phyloP scores from a whole-genome alignment of 176 grass and related monocot species.

The Aegilops sharonensis region DNA sequence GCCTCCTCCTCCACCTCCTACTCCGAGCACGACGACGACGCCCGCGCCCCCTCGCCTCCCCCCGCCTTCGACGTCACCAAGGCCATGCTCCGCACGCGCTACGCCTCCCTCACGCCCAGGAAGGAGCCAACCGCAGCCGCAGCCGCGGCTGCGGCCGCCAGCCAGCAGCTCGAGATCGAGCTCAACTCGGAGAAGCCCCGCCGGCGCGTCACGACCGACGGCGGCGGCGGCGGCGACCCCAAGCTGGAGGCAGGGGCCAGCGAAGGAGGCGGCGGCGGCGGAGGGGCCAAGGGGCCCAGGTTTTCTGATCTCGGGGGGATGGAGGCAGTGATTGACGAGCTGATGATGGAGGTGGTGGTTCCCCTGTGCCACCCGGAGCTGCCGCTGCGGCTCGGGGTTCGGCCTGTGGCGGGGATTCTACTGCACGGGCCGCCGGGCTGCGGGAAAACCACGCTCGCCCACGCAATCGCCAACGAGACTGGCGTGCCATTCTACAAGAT shows the following conservation, averaged over 20 bases:
- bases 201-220: slow-evolving; percentile 31
- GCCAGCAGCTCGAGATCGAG: slow-evolving; percentile 68
- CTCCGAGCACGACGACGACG: slow-evolving; percentile 26
- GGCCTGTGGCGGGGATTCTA: slow-evolving; percentile 68
- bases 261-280: neutral
- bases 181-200: slow-evolving; percentile 45
- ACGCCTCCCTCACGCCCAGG: slow-evolving; percentile 44
- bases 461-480: slow-evolving; percentile 90
- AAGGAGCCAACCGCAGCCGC: neutral
- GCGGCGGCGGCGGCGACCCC: slow-evolving; percentile 30
- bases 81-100: slow-evolving; percentile 50
- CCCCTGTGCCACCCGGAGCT: slow-evolving; percentile 79
- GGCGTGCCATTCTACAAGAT: slow-evolving; percentile 93
- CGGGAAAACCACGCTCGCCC: slow-evolving; percentile 85
- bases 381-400: slow-evolving; percentile 64
- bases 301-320: slow-evolving; percentile 79
- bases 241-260: slow-evolving; percentile 18
- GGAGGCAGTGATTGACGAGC: slow-evolving; percentile 57
- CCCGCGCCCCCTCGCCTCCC: slow-evolving; percentile 2
- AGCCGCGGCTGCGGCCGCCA: neutral
- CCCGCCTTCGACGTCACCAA: slow-evolving; percentile 67
- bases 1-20: slow-evolving; percentile 47
- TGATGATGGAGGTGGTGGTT: slow-evolving; percentile 93
- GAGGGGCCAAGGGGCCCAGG: slow-evolving; percentile 41
- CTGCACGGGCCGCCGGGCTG: slow-evolving; percentile 84